phyloP scores from a whole-genome alignment of 345 rosid species.

The Arabidopsis arenosa region DNA sequence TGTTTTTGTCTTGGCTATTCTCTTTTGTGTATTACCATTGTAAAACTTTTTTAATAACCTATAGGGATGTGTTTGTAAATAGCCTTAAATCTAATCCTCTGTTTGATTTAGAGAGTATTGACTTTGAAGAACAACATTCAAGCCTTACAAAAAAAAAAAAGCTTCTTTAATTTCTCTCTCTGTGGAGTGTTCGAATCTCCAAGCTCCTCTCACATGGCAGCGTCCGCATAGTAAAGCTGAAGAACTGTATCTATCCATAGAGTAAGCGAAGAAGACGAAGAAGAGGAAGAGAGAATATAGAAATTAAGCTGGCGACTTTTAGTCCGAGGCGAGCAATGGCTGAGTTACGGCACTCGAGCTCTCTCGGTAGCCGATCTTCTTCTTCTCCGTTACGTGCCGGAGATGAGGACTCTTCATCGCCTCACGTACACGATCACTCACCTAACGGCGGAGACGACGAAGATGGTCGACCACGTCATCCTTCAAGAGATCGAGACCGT shows the following conservation, averaged over 20 bases:
- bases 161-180: background rate
- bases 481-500: slow-evolving; percentile 82
- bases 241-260: slow-evolving; percentile 19
- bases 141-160: background rate
- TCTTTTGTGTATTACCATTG: too few species aligned
- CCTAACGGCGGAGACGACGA: slow-evolving; percentile 52
- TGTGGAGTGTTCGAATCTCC: slow-evolving; percentile 22
- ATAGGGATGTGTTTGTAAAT: background rate
- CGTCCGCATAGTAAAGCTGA: slow-evolving; percentile 28
- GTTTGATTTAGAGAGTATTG: slow-evolving; percentile 2
- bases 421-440: slow-evolving; percentile 66
- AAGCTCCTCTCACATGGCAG: slow-evolving; percentile 46
- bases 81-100: slow-evolving; percentile 10
- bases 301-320: slow-evolving; percentile 57
- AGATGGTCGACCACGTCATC: slow-evolving; percentile 64
- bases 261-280: slow-evolving; percentile 4
- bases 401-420: slow-evolving; percentile 83
- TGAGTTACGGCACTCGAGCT: slow-evolving; percentile 95
- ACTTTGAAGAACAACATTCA: slow-evolving; percentile 21
- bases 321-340: slow-evolving; percentile 85
- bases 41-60: background rate
- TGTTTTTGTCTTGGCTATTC: too few species aligned
- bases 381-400: slow-evolving; percentile 81
- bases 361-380: slow-evolving; percentile 79
- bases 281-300: slow-evolving; percentile 7